phyloP scores from a whole-genome alignment of 2,329 filamentous ascomycete genomes.

The Albifimbria verrucaria region DNA sequence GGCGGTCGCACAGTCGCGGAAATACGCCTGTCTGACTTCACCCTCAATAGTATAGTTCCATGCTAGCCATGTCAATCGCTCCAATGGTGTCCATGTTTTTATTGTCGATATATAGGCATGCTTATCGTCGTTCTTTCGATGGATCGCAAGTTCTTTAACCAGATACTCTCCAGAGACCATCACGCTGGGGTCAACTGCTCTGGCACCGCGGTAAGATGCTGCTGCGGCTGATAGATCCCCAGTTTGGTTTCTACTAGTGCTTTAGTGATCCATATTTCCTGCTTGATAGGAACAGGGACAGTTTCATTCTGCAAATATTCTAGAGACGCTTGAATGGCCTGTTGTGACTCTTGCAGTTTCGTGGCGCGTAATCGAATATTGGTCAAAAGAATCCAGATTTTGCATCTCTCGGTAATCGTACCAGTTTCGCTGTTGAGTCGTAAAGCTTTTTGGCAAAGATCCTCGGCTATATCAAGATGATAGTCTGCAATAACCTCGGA shows the following conservation, averaged over 20 bases:
- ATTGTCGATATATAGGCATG: conserved; percentile 12
- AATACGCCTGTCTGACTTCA: not conserved
- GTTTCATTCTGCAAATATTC: not conserved
- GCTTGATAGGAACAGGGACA: conserved; percentile 9
- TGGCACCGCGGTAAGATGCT: not conserved
- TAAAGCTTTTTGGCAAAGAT: not conserved
- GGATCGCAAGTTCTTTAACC: conserved; percentile 15
- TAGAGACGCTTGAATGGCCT: not conserved
- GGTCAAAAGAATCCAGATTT: not conserved
- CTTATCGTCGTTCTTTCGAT: conserved; percentile 9
- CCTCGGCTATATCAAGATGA: not conserved
- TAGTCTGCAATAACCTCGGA: not conserved
- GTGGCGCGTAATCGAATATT: not conserved
- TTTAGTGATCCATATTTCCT: conserved; percentile 2
- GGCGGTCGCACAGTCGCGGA: not conserved
- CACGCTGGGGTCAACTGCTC: conserved; percentile 12
- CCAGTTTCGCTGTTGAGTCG: not conserved
- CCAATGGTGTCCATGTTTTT: conserved; percentile 20
- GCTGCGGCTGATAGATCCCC: not conserved
- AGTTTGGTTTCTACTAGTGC: not conserved
- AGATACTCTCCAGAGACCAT: conserved; percentile 15
- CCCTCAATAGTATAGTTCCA: conserved; percentile 11
- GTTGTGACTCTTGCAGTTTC: not conserved
- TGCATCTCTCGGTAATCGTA: not conserved
- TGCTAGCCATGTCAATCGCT: conserved; percentile 22